Base-by-base conservation (phyloP, 176 grass and related monocot species). In the Carex myosuroides region DNA sequence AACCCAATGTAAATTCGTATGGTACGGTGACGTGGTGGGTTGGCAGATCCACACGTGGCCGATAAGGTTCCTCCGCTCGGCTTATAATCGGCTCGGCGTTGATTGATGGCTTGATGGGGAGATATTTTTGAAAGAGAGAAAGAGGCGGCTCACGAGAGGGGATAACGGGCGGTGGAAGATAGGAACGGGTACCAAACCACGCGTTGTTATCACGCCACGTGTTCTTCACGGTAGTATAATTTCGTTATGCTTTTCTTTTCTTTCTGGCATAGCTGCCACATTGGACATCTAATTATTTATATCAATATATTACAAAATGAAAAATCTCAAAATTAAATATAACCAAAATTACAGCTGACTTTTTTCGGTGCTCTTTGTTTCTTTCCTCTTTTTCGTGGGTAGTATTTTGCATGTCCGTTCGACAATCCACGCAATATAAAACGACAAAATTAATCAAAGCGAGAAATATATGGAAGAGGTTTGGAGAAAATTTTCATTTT, bases 191-290 rank as follows among this genome's bases (percentile, higher is more conserved):
- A 74, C 73, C 73, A 46, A 78, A 78, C 73, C 46, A 20, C 21
- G 35, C 73, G 73, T 78, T 78, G 12, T 78, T 26, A 78, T 78
- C 73, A 78, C 73, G 73, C 73, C 73, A 56, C 73, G 41, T 57
- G 14, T 78, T 3, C 41, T 29, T 24, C 44, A 52, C 17, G 35
- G 8, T 77, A 52, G 42, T 77, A 54, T 74, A 18, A 8, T 13
- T 17, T 39, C 9, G 10, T 50, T 2, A 50, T 50, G 6, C 42
- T 44, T 44, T 44, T 44, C 42, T 44, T 44, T 39, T 39, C 37
- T 39, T 39, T 39, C 37, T 44, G 42, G 42, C 7, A 44, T 66
- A 14, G 29, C 24, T 7, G 67, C 10, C n/a, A 60, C 18, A 6
- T 60, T 60, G 58, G 16, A 60, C 12, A 52, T 46, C 22, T 70